Percentiles rank a stretch among this genome's conserved stretches.
Conservation (phyloP, 352 stramenopile genomes). For the Phytophthora citrophthora region DNA sequence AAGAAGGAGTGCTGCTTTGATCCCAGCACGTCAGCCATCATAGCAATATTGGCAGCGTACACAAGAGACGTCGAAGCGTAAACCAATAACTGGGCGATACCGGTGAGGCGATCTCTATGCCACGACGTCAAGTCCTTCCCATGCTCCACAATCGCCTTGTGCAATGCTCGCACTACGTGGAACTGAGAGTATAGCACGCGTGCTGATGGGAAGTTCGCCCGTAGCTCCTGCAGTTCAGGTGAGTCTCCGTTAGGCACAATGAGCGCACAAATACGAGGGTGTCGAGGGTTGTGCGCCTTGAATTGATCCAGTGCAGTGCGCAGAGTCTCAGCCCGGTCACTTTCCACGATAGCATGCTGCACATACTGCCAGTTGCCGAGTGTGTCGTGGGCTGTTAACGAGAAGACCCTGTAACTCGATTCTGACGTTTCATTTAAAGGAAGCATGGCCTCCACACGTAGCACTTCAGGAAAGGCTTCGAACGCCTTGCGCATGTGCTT, state of each 20-base stretch:
- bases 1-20: slow-evolving; percentile 38
- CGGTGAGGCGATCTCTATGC: slow-evolving; percentile 43
- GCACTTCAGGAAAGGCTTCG: slow-evolving; percentile 40
- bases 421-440: neutral
- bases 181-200: slow-evolving; percentile 47
- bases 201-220: slow-evolving; percentile 25
- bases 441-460: slow-evolving; percentile 31
- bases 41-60: slow-evolving; percentile 32
- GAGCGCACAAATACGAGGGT: slow-evolving; percentile 32
- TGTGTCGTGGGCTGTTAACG: slow-evolving; percentile 36
- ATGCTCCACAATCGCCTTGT: slow-evolving; percentile 36
- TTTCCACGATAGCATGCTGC: slow-evolving; percentile 46
- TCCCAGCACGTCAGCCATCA: slow-evolving; percentile 37
- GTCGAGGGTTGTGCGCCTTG: slow-evolving; percentile 30
- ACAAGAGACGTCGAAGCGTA: slow-evolving; percentile 36
- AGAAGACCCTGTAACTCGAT: slow-evolving; percentile 39
- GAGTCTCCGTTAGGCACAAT: slow-evolving; percentile 27
- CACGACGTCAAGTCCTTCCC: slow-evolving; percentile 37
- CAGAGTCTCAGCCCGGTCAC: slow-evolving; percentile 35
- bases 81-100: slow-evolving; percentile 38
- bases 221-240: slow-evolving; percentile 20
- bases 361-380: slow-evolving; percentile 49
- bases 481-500: slow-evolving; percentile 46
- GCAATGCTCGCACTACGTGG: slow-evolving; percentile 35
- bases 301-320: slow-evolving; percentile 38